Evolutionary conservation across 2,329 filamentous ascomycete genomes (phyloP).

Genomic region (Colletotrichum orchidophilum): DNA sequence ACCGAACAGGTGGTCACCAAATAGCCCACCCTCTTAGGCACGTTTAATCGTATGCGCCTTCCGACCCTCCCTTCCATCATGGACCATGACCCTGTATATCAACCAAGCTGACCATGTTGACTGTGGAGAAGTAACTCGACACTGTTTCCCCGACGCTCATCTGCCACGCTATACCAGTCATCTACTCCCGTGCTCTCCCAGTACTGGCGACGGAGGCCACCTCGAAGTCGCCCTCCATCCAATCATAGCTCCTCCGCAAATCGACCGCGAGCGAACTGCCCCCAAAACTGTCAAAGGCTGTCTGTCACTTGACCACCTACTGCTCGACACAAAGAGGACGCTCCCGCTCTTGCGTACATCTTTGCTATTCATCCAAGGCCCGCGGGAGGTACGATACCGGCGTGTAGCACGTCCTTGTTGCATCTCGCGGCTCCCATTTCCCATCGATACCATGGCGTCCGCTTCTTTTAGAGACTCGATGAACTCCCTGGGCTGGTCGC

Average conservation of each 20-base stretch:
- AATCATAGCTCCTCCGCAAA: conserved; percentile 4
- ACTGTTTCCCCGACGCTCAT: conserved; percentile 3
- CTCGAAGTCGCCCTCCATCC: conserved; percentile 2
- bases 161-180: conserved; percentile 24
- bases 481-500: conserved; percentile 94
- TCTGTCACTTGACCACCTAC: conserved; percentile 26
- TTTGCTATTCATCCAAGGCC: not conserved
- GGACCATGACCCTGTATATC: conserved; percentile 11
- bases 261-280: conserved; percentile 7
- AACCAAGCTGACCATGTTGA: conserved; percentile 17
- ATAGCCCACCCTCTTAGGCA: conserved; percentile 1
- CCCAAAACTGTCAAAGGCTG: not conserved
- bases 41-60: conserved; percentile 2
- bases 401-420: conserved; percentile 10
- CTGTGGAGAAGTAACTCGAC: conserved; percentile 2
- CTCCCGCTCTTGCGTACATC: not conserved
- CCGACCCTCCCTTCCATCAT: not conserved
- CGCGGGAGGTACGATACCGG: not conserved
- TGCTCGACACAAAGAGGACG: not conserved
- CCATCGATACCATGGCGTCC: conserved; percentile 74
- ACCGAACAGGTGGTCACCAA: conserved; percentile 26
- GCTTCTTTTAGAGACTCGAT: conserved; percentile 92
- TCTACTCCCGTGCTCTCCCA: conserved; percentile 4
- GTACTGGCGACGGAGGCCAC: conserved; percentile 12
- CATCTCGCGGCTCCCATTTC: not conserved